phyloP scores from a whole-genome alignment of 331 rosid genomes.

The Telfairia occidentalis region DNA sequence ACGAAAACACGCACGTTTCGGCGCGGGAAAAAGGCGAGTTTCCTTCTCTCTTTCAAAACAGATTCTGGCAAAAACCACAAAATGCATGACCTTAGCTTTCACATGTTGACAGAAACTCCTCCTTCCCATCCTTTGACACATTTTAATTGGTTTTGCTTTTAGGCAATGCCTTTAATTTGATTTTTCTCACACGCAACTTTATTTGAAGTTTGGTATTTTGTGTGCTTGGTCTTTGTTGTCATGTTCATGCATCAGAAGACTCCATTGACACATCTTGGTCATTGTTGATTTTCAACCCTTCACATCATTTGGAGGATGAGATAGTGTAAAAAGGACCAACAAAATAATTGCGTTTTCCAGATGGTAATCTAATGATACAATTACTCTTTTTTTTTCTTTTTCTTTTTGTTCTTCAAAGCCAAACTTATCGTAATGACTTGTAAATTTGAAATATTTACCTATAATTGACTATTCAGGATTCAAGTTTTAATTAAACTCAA shows the following conservation, averaged over 20 bases:
- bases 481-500: no score
- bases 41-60: slow-evolving; percentile 29
- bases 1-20: slow-evolving; percentile 17
- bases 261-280: not conserved
- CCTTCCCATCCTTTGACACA: not conserved
- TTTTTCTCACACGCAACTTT: not conserved
- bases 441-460: no score
- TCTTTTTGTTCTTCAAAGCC: no score
- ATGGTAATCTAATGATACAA: not conserved
- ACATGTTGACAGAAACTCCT: slow-evolving; percentile 45
- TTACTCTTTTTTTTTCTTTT: not conserved
- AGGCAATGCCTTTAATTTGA: not conserved
- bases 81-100: slow-evolving; percentile 44
- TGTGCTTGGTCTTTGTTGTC: not conserved
- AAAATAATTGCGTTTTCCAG: not conserved
- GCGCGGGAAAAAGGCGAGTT: slow-evolving; percentile 5
- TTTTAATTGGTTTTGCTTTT: not conserved
- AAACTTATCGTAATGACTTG: no score
- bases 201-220: not conserved
- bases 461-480: no score
- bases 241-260: not conserved
- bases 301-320: not conserved
- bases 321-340: not conserved
- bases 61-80: slow-evolving; percentile 34
- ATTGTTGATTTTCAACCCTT: not conserved